phyloP scores from a whole-genome alignment of 495 filamentous ascomycete species.

The Hamigera avellanea region DNA sequence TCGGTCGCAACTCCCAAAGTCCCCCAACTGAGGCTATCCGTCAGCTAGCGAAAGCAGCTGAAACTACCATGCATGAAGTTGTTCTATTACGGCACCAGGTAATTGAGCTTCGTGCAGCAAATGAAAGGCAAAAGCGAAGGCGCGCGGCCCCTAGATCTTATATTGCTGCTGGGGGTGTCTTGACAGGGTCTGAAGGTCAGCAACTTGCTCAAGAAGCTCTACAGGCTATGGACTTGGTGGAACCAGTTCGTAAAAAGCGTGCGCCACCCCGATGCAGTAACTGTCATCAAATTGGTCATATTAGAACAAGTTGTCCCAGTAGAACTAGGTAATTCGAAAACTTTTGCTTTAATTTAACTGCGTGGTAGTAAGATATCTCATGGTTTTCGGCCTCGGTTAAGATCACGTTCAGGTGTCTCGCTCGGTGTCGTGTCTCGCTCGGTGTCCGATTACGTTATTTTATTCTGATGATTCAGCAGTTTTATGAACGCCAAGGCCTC shows the following conservation, averaged over 20 bases:
- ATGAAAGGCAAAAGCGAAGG: not conserved
- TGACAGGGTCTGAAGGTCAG: not conserved
- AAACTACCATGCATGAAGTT: too few relatives aligned
- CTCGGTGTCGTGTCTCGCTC: too few relatives aligned
- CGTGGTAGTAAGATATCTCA: conserved; percentile 1
- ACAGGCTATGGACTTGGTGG: not conserved
- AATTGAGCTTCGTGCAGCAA: not conserved
- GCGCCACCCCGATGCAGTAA: not conserved
- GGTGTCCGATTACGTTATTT: too few relatives aligned
- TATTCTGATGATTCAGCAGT: too few relatives aligned
- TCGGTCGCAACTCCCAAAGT: too few relatives aligned
- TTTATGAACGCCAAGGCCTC: too few relatives aligned
- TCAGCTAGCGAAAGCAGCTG: too few relatives aligned
- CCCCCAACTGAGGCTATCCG: too few relatives aligned
- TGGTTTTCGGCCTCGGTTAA: too few relatives aligned
- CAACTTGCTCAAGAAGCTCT: not conserved
- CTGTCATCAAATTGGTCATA: not conserved
- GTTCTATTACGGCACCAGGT: not conserved
- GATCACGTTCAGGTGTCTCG: too few relatives aligned
- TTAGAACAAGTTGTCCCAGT: not conserved
- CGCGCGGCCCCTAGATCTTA: not conserved
- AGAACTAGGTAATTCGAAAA: too few relatives aligned
- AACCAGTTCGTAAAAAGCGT: not conserved
- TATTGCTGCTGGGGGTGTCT: not conserved
- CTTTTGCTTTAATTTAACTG: conserved; percentile 3